Evolutionary conservation across 257 asterid genomes (phyloP), one percentile per base, ranked within the genome.

Genomic region (Ocimum tenuiflorum): DNA sequence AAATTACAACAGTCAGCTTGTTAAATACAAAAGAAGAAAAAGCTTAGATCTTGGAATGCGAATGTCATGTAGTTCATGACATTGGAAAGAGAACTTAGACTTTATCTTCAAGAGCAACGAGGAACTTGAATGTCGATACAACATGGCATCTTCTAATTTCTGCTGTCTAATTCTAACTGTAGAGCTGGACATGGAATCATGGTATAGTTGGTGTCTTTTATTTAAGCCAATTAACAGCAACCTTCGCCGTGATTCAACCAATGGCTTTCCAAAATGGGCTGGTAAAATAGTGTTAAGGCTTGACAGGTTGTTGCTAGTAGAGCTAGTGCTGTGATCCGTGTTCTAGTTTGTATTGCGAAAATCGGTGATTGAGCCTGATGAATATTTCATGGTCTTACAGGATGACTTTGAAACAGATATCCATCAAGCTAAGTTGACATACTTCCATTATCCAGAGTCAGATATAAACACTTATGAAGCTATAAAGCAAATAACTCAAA

Each of bases 131-230:
- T 47, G n/a, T 5, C 13, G 24, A 46, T 23, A 15, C 11, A 17
- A 11, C 12, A 59, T 36, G 49, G 35, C 63, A 24, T 53, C 27
- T 70, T 33, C 9, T 47, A 6, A 39, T 0, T 17, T 18, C 22
- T 24, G 39, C 49, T 41, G 33, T 59, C 38, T 49, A 22, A 57
- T 72, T 47, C 42, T 56, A 70, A 23, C 43, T 17, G 36, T 57
- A 1, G 20, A 41, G 52, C 20, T 67, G 49, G 38, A 7, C 12
- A 15, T 10, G 45, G 46, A 7, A 14, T 49, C 23, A 24, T 39
- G 13, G 13, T 24, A 19, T 47, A 15, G 20, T 7, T 14, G 46
- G 52, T 24, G 15, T 39, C 13, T 60, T 69, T 46, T 3, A 7
- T 50, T 60, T 42, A 5, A 27, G n/a, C 38, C 23, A 20, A 27